Evolutionary conservation across 495 filamentous ascomycete genomes (phyloP).

Genomic region (Penicillium pancosmium): DNA sequence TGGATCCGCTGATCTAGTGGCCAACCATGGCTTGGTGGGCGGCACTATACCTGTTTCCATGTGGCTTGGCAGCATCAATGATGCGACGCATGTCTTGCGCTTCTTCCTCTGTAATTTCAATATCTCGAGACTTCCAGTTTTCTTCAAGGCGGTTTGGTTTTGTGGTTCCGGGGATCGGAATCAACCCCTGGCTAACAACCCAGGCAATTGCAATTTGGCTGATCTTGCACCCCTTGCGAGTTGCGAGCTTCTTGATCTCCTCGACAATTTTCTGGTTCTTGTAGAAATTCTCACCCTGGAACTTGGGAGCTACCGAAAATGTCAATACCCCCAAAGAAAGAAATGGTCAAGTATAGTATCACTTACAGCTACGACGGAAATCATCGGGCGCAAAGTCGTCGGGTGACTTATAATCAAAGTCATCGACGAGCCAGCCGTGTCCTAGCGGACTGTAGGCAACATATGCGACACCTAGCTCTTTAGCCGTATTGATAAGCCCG

Average conservation of each 20-base stretch:
- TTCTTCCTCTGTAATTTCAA: slow-evolving; percentile 41
- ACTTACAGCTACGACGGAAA: slow-evolving; percentile 40
- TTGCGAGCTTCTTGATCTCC: slow-evolving; percentile 45
- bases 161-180: slow-evolving; percentile 53
- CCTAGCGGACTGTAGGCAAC: slow-evolving; percentile 51
- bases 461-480: slow-evolving; percentile 46
- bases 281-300: slow-evolving; percentile 55
- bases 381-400: slow-evolving; percentile 50
- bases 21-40: slow-evolving; percentile 44
- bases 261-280: slow-evolving; percentile 49
- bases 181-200: slow-evolving; percentile 50
- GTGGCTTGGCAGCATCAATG: slow-evolving; percentile 44
- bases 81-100: slow-evolving; percentile 39
- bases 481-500: slow-evolving; percentile 41
- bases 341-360: background rate
- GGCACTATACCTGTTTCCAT: slow-evolving; percentile 26
- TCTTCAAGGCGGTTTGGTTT: slow-evolving; percentile 43
- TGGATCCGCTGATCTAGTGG: slow-evolving; percentile 25
- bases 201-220: slow-evolving; percentile 50
- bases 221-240: slow-evolving; percentile 38
- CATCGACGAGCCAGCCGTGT: slow-evolving; percentile 49
- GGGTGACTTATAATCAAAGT: slow-evolving; percentile 45
- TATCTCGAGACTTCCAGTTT: slow-evolving; percentile 45
- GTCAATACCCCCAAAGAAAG: background rate
- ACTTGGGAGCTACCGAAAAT: slow-evolving; percentile 40